Evolutionary conservation across 2,329 filamentous ascomycete species (phyloP).

Genomic region (Cladosporium sp.): DNA sequence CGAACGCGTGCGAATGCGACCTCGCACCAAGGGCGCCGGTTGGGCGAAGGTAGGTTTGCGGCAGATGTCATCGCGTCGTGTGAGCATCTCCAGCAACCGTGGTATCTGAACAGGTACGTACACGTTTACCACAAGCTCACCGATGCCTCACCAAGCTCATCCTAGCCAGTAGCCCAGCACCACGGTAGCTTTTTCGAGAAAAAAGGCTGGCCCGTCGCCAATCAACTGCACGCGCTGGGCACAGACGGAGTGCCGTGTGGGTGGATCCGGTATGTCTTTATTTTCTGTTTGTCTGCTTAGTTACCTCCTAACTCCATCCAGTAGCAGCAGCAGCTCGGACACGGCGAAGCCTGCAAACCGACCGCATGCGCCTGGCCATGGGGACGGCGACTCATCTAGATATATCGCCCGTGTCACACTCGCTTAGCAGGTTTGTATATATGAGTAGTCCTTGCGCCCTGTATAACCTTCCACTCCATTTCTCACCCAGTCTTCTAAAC

Average conservation of each 20-base stretch:
- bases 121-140: not conserved
- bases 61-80: not conserved
- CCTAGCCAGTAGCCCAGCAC: not conserved
- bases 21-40: too few species aligned
- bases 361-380: not conserved
- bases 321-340: not conserved
- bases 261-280: not conserved
- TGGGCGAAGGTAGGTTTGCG: not conserved
- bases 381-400: not conserved
- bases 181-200: not conserved
- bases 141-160: not conserved
- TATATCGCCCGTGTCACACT: not conserved
- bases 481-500: not conserved
- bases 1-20: not conserved
- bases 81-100: not conserved
- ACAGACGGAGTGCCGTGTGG: not conserved
- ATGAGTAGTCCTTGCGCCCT: conserved; percentile 4
- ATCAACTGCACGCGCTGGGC: not conserved
- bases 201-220: not conserved
- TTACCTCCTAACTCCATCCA: conserved; percentile 3
- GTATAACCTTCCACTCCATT: not conserved
- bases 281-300: not conserved
- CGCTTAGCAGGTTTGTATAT: conserved; percentile 1
- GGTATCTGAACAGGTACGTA: not conserved
- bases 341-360: not conserved